A percentile compares a stretch with the other conserved stretches of the same genome.
Conservation (phyloP, 73 alveolate species). For the Paramecium sonneborni region DNA sequence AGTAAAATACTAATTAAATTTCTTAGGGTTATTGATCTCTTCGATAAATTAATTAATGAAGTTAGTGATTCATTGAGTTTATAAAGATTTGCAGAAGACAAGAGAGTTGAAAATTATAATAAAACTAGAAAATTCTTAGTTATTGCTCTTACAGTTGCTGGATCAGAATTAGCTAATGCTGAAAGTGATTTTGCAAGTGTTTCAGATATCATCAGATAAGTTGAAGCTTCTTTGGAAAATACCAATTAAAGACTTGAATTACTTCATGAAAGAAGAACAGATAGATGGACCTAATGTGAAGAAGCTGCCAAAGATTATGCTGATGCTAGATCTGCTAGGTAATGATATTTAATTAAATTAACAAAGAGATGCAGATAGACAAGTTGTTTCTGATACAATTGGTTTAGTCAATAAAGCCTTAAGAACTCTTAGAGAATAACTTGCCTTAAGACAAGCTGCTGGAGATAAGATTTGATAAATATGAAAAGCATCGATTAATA, state of each 20-base stretch:
- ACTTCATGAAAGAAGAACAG: constrained; percentile 31
- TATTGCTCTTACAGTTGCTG: constrained; percentile 4
- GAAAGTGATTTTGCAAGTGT: constrained; percentile 43
- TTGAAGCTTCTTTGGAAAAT: constrained; percentile 27
- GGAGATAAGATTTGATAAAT: constrained; percentile 47
- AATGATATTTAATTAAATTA: not conserved
- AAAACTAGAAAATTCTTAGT: constrained; percentile 17
- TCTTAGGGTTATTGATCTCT: constrained; percentile 3
- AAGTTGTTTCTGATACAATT: constrained; percentile 48
- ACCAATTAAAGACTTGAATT: constrained; percentile 22
- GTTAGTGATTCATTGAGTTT: constrained; percentile 43
- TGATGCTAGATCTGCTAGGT: constrained; percentile 60
- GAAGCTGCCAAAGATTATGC: constrained; percentile 51
- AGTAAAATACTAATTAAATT: not conserved
- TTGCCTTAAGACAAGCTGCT: constrained; percentile 55
- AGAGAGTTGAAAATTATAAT: constrained; percentile 41
- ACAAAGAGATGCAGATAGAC: constrained; percentile 45
- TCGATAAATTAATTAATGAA: constrained; percentile 40
- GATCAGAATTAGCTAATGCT: constrained; percentile 15
- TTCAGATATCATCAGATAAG: not conserved
- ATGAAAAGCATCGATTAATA: not conserved
- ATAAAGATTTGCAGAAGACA: constrained; percentile 53
- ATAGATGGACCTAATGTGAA: constrained; percentile 56
- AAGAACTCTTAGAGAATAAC: constrained; percentile 60
- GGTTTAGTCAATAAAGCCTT: constrained; percentile 29